Base-by-base conservation (phyloP, 495 filamentous ascomycete genomes). In the Hypomontagnella submonticulosa region DNA sequence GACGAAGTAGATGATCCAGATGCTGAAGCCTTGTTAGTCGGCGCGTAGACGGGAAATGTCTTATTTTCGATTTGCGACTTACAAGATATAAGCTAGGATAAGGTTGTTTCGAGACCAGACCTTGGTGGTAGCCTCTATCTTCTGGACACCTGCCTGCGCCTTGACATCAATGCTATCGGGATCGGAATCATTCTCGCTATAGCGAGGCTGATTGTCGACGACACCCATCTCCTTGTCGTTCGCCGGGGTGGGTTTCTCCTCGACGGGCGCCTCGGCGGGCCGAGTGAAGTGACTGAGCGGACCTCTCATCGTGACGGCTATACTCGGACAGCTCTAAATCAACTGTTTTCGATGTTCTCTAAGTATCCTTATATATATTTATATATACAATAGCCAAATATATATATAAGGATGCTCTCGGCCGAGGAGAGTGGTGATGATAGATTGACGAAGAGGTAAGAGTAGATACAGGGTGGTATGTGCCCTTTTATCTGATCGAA, bases 1-100 rank as follows among this genome's bases (percentile, higher is more conserved):
- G 71, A 85, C 73, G 53, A 84, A 83, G 64, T 79, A 83, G 67
- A 86, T 77, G 62, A 82, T 27, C 79, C 80, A 84, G 56, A 85
- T 83, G 6, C 80, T 84, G 51, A 8, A 41, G 36, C 7, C 36
- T 52, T 13, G 50, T 71, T 50, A 71, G 57, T 34, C 19, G 16
- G 11, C 20, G 30, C n/a, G 50, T 30, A 41, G 18, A 16, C 6
- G 12, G 5, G 7, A 42, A 3, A 15, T 18, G 3, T 10, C 16
- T 16, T 38, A 13, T 36, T 3, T 10, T 19, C 9, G 18, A 44
- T n/a, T 27, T n/a, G 34, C 16, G 11, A 54, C 68, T 48, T 74
- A 83, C 81, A 73, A 73, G 47, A 63, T 60, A 57, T 81, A 83
- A 30, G 79, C 79, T n/a, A 76, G 37, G 36, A 76, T 75, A 19